These are phyloP conservation scores for Marasmius fiardii DNA, from an alignment of 1,284 basidiomycete species.

Conservation along the genomic window DNA sequence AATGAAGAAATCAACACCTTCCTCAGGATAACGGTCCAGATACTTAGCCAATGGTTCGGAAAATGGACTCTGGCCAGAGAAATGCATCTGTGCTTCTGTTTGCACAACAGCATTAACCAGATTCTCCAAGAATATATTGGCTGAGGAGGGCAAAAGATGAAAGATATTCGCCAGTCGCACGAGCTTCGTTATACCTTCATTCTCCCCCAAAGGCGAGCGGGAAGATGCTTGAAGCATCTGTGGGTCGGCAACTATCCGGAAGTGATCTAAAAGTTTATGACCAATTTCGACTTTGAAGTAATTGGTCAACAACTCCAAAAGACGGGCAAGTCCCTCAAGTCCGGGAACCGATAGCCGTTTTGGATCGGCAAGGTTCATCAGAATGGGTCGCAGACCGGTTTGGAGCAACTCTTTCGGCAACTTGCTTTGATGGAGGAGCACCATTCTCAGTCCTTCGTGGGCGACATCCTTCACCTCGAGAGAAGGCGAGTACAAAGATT, in stretches of 20 bases:
- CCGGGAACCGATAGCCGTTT: constrained; percentile 94
- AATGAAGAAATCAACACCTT: constrained; percentile 86
- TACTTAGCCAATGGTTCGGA: constrained; percentile 92
- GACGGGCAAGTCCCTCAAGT: constrained; percentile 91
- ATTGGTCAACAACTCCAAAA: constrained; percentile 93
- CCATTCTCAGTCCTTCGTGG: constrained; percentile 89
- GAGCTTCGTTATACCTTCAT: constrained; percentile 90
- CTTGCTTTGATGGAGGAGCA: constrained; percentile 86
- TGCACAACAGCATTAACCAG: constrained; percentile 90
- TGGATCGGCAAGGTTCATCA: constrained; percentile 98
- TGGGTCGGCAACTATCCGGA: constrained; percentile 84
- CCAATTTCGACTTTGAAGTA: constrained; percentile 99
- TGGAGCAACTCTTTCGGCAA: constrained; percentile 96
- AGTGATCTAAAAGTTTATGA: constrained; percentile 95
- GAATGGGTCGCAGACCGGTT: constrained; percentile 90
- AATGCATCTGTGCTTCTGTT: constrained; percentile 89
- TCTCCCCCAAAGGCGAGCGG: constrained; percentile 78
- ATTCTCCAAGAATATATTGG: constrained; percentile 88
- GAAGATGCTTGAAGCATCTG: constrained; percentile 82
- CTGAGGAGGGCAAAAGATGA: constrained; percentile 90
- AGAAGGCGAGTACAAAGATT: constrained; percentile 94
- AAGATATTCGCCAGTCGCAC: constrained; percentile 96
- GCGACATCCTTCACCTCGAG: constrained; percentile 95
- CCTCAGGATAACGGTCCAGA: constrained; percentile 85
- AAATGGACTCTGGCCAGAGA: constrained; percentile 89